Evolutionary conservation across 352 stramenopile genomes (phyloP).

Genomic region (Phytopythium litorale): DNA sequence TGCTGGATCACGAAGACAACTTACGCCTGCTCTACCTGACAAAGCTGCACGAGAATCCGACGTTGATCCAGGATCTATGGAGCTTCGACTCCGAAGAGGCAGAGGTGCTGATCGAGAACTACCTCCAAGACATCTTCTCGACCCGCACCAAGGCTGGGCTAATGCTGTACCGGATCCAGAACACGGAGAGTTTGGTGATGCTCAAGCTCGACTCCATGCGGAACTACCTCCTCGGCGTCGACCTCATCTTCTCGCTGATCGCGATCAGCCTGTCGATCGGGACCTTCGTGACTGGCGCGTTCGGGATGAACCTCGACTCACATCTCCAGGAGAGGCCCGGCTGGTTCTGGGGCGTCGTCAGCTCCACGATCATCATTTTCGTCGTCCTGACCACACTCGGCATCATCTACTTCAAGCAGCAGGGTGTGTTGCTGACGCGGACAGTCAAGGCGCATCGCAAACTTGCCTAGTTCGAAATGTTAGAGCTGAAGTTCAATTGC

Average conservation of each 20-base stretch:
- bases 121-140: conserved; percentile 79
- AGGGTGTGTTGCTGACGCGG: conserved; percentile 36
- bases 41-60: conserved; percentile 57
- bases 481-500: not conserved
- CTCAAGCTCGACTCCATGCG: conserved; percentile 74
- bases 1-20: conserved; percentile 68
- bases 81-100: conserved; percentile 73
- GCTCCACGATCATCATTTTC: conserved; percentile 36
- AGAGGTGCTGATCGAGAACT: conserved; percentile 75
- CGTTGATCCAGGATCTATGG: conserved; percentile 45
- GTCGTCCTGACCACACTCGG: conserved; percentile 35
- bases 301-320: conserved; percentile 72
- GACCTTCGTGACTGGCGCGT: conserved; percentile 61
- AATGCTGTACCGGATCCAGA: conserved; percentile 71
- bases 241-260: conserved; percentile 71
- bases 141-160: conserved; percentile 64
- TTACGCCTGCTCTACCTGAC: conserved; percentile 60
- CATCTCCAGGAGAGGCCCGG: conserved; percentile 30
- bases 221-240: conserved; percentile 72
- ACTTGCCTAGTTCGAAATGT: not conserved
- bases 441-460: conserved; percentile 1
- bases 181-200: conserved; percentile 78
- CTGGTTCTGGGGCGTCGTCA: conserved; percentile 63
- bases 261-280: conserved; percentile 57
- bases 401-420: conserved; percentile 58